Evolutionary conservation across 2,329 filamentous ascomycete genomes (phyloP), one percentile per base, ranked within the genome.

Genomic region (Colletotrichum musicola): DNA sequence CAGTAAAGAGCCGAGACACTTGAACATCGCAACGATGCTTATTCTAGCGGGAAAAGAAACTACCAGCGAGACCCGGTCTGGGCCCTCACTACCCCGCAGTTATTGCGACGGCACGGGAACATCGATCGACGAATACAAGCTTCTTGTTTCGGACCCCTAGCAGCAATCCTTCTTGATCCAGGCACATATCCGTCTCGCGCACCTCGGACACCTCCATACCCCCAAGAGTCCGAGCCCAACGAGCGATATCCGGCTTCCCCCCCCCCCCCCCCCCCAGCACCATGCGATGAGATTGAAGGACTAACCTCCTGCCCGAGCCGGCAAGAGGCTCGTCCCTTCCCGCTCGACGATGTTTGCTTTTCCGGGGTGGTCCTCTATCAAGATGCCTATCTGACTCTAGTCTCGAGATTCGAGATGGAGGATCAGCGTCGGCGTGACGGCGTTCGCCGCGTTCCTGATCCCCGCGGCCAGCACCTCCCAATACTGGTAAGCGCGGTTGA

Each of bases 41-140:
- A 6, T 50, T n/a, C 9, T 3, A 16, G n/a, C 4, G 10, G 18
- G 16, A 38, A 12, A 1, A 53, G 22, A 16, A 10, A 14, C 14
- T 2, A 44, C 10, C 16, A 27, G 6, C 22, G 14, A 27, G 42
- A 25, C 22, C 22, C 27, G 38, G 22, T 30, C 46, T 25, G 27
- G 46, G n/a, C 25, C 9, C 18, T 30, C 7, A 2, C 10, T 58
- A 63, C 53, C 64, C 64, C 59, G 53, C 59, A 64, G 59, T 35
- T 9, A 35, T 9, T 56, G 35, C 12, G 1, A 62, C 59, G 38
- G 30, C 47, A 40, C n/a, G 22, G 56, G 49, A 22, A 35, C n/a
- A 18, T 56, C 58, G 63, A 66, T 62, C 63, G 6, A 64, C 59
- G 12, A 64, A 27, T 14, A 35, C 47, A 59, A 68, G 59, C 53